These are phyloP conservation scores for Apiospora marii DNA, from an alignment of 2,329 filamentous ascomycete species.

Conservation along the genomic window DNA sequence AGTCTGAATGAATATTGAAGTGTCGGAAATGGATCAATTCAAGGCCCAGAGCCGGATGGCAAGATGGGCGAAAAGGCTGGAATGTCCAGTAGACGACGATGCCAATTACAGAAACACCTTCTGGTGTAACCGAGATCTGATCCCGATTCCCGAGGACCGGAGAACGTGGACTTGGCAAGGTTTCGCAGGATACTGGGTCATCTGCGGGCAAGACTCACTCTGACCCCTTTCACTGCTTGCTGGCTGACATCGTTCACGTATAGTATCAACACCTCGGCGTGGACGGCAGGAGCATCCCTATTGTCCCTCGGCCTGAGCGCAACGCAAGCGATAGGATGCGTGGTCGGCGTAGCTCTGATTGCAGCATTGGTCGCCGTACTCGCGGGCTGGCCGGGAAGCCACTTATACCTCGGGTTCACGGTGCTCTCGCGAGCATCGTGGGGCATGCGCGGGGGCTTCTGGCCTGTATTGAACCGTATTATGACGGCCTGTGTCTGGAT, in stretches of 20 bases:
- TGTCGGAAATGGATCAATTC: not conserved
- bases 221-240: not conserved
- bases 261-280: slow-evolving; percentile 38
- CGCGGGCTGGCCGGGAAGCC: slow-evolving; percentile 44
- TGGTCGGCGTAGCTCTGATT: slow-evolving; percentile 44
- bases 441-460: slow-evolving; percentile 42
- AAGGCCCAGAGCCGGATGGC: slow-evolving; percentile 26
- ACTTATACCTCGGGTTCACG: slow-evolving; percentile 45
- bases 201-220: slow-evolving; percentile 34
- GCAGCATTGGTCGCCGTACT: slow-evolving; percentile 43
- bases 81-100: slow-evolving; percentile 34
- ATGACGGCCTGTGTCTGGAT: slow-evolving; percentile 43
- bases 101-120: slow-evolving; percentile 42
- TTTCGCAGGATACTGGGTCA: slow-evolving; percentile 42
- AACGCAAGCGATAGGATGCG: slow-evolving; percentile 39
- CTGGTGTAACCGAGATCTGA: slow-evolving; percentile 44
- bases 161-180: slow-evolving; percentile 42
- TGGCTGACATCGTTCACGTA: not conserved
- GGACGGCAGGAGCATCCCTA: slow-evolving; percentile 39
- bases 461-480: slow-evolving; percentile 43
- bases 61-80: slow-evolving; percentile 17
- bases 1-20: not conserved
- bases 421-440: slow-evolving; percentile 39
- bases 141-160: slow-evolving; percentile 39
- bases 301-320: slow-evolving; percentile 41